Evolutionary conservation across 2,329 filamentous ascomycete species (phyloP).

Genomic region (Apiospora phragmitis): DNA sequence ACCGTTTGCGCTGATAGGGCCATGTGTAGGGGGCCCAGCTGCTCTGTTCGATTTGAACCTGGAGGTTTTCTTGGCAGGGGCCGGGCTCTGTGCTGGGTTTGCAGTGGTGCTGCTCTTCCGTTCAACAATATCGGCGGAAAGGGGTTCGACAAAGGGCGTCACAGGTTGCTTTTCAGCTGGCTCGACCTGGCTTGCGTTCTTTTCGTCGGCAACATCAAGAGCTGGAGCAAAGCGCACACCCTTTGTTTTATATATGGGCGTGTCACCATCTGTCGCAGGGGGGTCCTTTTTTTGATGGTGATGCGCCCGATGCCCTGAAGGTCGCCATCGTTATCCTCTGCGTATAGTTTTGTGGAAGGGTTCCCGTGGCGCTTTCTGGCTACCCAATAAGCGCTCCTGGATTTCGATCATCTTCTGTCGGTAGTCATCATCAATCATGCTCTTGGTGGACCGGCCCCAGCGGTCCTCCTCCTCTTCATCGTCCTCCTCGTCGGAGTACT

Average conservation of each 20-base stretch:
- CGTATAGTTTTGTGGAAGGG: neutral
- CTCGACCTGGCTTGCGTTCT: conserved; percentile 20
- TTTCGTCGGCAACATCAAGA: conserved; percentile 26
- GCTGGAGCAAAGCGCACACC: conserved; percentile 30
- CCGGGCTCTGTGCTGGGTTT: neutral
- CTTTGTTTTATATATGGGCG: conserved; percentile 31
- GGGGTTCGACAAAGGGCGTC: conserved; percentile 43
- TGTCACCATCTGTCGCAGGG: conserved; percentile 1
- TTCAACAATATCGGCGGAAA: conserved; percentile 53
- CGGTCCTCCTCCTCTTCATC: conserved; percentile 65
- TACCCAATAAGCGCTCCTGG: conserved; percentile 63
- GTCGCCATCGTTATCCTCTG: conserved; percentile 38
- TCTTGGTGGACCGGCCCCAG: conserved; percentile 70
- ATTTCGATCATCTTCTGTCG: conserved; percentile 81
- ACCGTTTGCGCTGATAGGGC: conserved; percentile 22
- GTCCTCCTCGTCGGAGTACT: conserved; percentile 53
- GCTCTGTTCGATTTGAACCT: conserved; percentile 50
- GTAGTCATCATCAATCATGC: conserved; percentile 72
- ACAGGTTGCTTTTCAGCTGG: neutral
- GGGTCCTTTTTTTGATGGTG: conserved; percentile 30
- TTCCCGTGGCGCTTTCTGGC: neutral
- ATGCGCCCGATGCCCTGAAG: conserved; percentile 40
- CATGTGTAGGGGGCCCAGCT: conserved; percentile 15
- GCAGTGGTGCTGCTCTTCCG: conserved; percentile 29
- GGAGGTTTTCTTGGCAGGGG: conserved; percentile 44